Base-by-base conservation (phyloP, 768 basidiomycete species). In the Leccinum ochraceum region DNA sequence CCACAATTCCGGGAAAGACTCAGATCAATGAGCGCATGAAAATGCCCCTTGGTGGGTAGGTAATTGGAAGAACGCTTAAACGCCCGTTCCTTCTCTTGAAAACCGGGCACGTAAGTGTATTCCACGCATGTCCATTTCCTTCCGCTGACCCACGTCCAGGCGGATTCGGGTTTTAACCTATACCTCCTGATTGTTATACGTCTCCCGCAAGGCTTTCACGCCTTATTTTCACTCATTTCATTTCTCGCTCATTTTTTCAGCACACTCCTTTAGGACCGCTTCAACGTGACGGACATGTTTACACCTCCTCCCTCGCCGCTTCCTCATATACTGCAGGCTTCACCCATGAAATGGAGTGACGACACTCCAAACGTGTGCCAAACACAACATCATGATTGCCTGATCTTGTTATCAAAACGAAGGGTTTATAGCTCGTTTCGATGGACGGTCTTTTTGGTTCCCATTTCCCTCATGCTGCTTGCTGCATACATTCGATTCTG, bases 371-470 rank as follows among this genome's bases (percentile, higher is more conserved):
- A 56, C 17, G 36, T 51, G 54, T 46, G 60, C 36, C 62, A 53
- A 56, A 60, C 52, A n/a, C 55, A 16, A 4, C 52, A 39, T 16
- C 36, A 14, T 28, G 46, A 61, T 54, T 49, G 57, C 51, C 60
- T 6, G 16, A 20, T 36, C 24, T 24, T 26, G 26, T 39, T 16
- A 2, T 60, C 76, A 75, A 51, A 78, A 71, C 34, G 79, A 77
- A 48, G 78, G 83, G 24, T 73, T 24, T 78, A 55, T 76, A 78
- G 56, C 37, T 55, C 57, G n/a, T 57, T 71, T 46, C 74, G 75
- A 68, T 83, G 80, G 81, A 77, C 83, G 1, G 79, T 86, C 57
- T 57, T 89, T 46, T 62, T 86, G 36, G 77, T 88, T 3, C 89
- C 89, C 3, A 63, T 86, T 10, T 64, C 77, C 6, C 78, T 91